phyloP scores from a whole-genome alignment of 805 yeast genomes.

The Ogataea chonburiensis region DNA sequence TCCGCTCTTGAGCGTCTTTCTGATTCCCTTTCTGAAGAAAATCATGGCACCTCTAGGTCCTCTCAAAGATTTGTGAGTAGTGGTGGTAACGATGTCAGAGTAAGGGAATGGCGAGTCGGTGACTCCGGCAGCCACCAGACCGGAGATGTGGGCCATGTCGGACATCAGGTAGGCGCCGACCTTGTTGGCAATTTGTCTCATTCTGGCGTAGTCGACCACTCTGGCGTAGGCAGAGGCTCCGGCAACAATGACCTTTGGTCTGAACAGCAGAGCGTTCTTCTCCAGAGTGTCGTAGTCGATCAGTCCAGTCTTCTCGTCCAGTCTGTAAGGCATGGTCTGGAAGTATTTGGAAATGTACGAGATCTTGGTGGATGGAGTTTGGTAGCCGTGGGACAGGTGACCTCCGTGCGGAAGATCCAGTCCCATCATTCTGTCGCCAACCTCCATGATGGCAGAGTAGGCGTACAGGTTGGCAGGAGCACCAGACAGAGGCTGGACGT shows the following conservation, averaged over 20 bases:
- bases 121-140: constrained; percentile 92
- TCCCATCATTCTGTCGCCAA: constrained; percentile 95
- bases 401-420: constrained; percentile 98
- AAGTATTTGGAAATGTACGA: constrained; percentile 91
- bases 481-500: constrained; percentile 93
- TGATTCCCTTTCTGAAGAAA: constrained; percentile 92
- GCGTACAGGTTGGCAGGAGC: constrained; percentile 96
- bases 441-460: constrained; percentile 83
- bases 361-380: constrained; percentile 84
- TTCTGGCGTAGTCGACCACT: constrained; percentile 82
- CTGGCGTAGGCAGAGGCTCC: constrained; percentile 97
- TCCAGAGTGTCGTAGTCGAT: constrained; percentile 89
- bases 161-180: constrained; percentile 91
- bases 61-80: constrained; percentile 95
- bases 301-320: constrained; percentile 80
- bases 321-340: constrained; percentile 96
- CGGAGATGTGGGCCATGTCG: constrained; percentile 98
- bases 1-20: constrained; percentile 80
- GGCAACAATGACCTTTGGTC: constrained; percentile 94
- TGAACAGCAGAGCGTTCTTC: constrained; percentile 77
- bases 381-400: constrained; percentile 96
- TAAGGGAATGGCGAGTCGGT: constrained; percentile 89
- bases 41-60: constrained; percentile 99
- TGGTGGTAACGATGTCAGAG: constrained; percentile 96
- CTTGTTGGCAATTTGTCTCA: constrained; percentile 86